Conservation (phyloP, 1,284 basidiomycete species). For the Amylostereum areolatum region DNA sequence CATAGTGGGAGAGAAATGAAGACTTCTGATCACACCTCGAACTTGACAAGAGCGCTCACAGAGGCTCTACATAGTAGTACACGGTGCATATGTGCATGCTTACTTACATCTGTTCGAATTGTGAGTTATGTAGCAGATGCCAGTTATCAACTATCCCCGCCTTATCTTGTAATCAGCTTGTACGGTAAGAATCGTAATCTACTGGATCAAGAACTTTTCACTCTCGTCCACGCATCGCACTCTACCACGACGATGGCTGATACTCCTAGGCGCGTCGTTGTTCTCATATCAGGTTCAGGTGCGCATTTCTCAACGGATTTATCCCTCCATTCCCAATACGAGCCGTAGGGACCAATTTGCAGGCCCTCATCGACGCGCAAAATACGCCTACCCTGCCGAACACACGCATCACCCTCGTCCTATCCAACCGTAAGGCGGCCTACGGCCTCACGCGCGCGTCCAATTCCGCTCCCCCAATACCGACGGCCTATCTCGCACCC, state of each 20-base stretch:
- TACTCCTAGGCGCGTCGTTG: conserved; percentile 40
- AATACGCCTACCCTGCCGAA: conserved; percentile 61
- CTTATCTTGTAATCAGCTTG: too few relatives aligned
- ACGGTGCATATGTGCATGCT: too few relatives aligned
- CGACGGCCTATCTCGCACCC: conserved; percentile 79
- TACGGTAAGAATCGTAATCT: too few relatives aligned
- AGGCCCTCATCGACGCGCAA: conserved; percentile 89
- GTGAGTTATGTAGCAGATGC: too few relatives aligned
- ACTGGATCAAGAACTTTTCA: too few relatives aligned
- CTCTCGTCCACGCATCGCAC: too few relatives aligned
- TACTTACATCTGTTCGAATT: too few relatives aligned
- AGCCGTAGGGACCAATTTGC: conserved; percentile 82
- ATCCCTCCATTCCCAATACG: conserved; percentile 13
- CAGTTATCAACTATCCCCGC: too few relatives aligned
- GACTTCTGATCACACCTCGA: too few relatives aligned
- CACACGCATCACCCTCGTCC: conserved; percentile 72
- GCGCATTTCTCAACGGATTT: conserved; percentile 11
- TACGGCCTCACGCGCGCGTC: conserved; percentile 83
- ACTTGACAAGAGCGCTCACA: too few relatives aligned
- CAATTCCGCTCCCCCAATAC: conserved; percentile 67
- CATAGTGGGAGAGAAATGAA: too few relatives aligned
- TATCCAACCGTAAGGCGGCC: conserved; percentile 91
- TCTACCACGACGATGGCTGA: conserved; percentile 2
- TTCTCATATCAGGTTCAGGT: conserved; percentile 85
- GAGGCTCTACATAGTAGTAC: too few relatives aligned